These are phyloP conservation scores for Scedosporium boydii DNA, from an alignment of 2,329 filamentous ascomycete genomes.

Conservation along the genomic window DNA sequence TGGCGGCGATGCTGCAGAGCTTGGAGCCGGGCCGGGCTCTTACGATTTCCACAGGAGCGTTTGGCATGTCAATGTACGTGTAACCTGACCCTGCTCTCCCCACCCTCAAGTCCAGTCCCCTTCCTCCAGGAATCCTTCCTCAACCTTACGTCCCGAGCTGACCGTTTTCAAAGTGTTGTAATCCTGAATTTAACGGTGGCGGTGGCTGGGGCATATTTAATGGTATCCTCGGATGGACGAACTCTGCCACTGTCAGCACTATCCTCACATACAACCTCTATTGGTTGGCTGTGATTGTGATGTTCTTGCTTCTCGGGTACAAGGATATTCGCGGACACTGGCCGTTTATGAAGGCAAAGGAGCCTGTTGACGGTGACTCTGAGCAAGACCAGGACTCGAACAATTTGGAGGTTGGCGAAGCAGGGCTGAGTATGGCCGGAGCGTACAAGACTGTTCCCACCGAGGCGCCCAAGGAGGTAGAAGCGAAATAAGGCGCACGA, in stretches of 20 bases:
- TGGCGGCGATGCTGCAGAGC: conserved; percentile 41
- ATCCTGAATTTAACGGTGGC: conserved; percentile 51
- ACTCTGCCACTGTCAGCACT: conserved; percentile 71
- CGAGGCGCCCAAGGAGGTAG: neutral
- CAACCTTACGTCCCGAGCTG: conserved; percentile 16
- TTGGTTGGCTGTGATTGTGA: conserved; percentile 60
- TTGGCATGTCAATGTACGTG: conserved; percentile 68
- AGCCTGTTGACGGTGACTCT: neutral
- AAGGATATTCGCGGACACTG: conserved; percentile 32
- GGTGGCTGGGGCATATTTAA: conserved; percentile 68
- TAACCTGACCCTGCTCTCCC: neutral
- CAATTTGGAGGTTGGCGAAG: neutral
- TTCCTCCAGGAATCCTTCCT: conserved; percentile 13
- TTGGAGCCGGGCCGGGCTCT: conserved; percentile 55
- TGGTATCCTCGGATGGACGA: conserved; percentile 59
- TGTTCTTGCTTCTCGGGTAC: conserved; percentile 51
- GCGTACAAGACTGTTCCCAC: no score
- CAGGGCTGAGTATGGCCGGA: neutral
- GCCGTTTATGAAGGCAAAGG: neutral
- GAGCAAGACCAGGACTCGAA: neutral
- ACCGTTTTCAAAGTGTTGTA: conserved; percentile 48
- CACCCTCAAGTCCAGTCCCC: neutral
- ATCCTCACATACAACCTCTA: conserved; percentile 74
- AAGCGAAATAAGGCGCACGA: no score
- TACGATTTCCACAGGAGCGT: conserved; percentile 69